A percentile compares a stretch with the other conserved stretches of the same genome.
Conservation (phyloP, 805 yeast genomes). For the Suhomyces vadensis region DNA sequence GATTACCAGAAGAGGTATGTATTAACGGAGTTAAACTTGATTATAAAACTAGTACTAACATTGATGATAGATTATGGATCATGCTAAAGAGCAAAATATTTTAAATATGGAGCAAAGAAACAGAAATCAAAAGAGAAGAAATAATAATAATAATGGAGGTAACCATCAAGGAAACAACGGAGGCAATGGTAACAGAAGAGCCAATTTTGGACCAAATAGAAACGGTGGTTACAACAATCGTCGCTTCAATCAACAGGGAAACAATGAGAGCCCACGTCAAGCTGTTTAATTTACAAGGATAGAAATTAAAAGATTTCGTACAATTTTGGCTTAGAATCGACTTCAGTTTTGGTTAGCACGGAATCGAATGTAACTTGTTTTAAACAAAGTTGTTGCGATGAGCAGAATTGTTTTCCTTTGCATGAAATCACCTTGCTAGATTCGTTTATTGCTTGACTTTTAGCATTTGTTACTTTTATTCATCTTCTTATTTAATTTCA, state of each 20-base stretch:
- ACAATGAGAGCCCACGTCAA: slow-evolving; percentile 7
- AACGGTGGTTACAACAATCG: slow-evolving; percentile 26
- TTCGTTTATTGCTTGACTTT: neutral
- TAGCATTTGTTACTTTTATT: neutral
- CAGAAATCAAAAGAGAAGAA: slow-evolving; percentile 46
- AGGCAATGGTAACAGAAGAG: slow-evolving; percentile 10
- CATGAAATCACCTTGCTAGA: neutral
- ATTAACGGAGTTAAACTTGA: neutral
- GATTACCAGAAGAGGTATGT: slow-evolving; percentile 63
- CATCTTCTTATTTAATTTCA: slow-evolving; percentile 1
- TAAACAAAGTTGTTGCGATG: neutral
- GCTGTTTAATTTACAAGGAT: neutral
- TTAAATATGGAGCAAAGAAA: slow-evolving; percentile 51
- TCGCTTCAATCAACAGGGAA: slow-evolving; percentile 19
- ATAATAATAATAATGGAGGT: slow-evolving; percentile 28
- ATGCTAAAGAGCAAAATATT: slow-evolving; percentile 65
- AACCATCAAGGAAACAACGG: slow-evolving; percentile 17
- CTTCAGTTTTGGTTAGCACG: neutral
- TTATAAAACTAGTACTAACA: slow-evolving; percentile 9
- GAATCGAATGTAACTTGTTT: neutral
- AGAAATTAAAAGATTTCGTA: neutral
- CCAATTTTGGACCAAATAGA: slow-evolving; percentile 26
- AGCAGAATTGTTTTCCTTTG: neutral
- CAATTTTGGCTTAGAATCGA: neutral
- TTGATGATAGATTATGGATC: slow-evolving; percentile 57